A percentile compares a stretch with the other conserved stretches of the same genome.
phyloP scores from a whole-genome alignment of 2,329 filamentous ascomycete species.

The Pleurostoma richardsiae region DNA sequence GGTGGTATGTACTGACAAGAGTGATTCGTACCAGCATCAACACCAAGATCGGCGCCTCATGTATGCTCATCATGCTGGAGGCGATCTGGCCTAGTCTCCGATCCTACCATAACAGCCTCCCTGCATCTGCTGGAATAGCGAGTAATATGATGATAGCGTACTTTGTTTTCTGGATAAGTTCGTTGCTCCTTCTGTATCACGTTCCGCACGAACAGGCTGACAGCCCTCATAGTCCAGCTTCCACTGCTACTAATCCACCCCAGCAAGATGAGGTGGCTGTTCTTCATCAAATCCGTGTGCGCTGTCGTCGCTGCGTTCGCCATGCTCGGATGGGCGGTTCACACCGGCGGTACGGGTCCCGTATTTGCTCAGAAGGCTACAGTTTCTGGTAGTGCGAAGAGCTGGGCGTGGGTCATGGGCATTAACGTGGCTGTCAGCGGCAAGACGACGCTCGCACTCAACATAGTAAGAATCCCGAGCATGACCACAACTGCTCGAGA shows the following conservation, averaged over 20 bases:
- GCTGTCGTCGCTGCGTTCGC: constrained; percentile 16
- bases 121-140: constrained; percentile 21
- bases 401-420: constrained; percentile 35
- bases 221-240: constrained; percentile 24
- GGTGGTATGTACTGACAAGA: too few relatives aligned
- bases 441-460: constrained; percentile 42
- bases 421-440: constrained; percentile 43
- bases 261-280: constrained; percentile 34
- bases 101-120: constrained; percentile 31
- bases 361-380: constrained; percentile 12
- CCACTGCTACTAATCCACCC: constrained; percentile 35
- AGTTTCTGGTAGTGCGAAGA: constrained; percentile 32
- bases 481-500: too few relatives aligned
- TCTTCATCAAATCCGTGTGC: constrained; percentile 34
- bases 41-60: constrained; percentile 7
- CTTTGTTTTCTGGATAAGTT: constrained; percentile 38
- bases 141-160: constrained; percentile 34
- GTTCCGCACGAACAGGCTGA: neutral
- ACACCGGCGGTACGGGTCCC: constrained; percentile 9
- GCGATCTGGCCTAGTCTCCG: constrained; percentile 35
- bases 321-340: constrained; percentile 8
- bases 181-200: neutral
- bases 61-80: constrained; percentile 19
- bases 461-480: constrained; percentile 25
- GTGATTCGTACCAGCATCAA: constrained; percentile 14